Base-by-base conservation (phyloP, 768 basidiomycete species). In the Coprinopsis strossmayeri region DNA sequence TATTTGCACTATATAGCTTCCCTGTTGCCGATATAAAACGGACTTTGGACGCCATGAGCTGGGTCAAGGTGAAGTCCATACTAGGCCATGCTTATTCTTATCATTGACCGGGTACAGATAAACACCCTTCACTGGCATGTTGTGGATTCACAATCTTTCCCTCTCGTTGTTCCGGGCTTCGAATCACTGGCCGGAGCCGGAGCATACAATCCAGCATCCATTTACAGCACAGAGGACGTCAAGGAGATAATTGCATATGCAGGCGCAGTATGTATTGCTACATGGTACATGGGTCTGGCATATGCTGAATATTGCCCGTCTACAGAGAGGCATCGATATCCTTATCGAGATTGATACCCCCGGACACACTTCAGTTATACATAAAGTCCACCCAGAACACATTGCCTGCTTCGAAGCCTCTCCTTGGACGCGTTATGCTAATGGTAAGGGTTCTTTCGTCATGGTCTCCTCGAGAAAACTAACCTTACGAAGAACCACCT, bases 71-170 rank as follows among this genome's bases (percentile, higher is more conserved):
- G 55, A 34, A 60, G 45, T 24, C 35, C 13, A 17, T n/a, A 24
- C 24, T 24, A 5, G 18, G 24, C 40, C 15, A 24, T 21, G 13
- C 11, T 30, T 15, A 24, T 34, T 21, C 17, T 5, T 44, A 34
- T 27, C n/a, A 38, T 12, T 7, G 35, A 25, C 20, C 10, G 23
- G 4, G n/a, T 25, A 20, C 45, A 82, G 80, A 75, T 88, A 42
- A 90, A 82, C 62, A 79, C 77, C 1, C 77, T 92, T 56, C 87
- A 92, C 54, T 92, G 89, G 90, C 91, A 92, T 58, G 71, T 89
- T 49, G 80, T 81, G 28, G 91, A 93, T 64, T 79, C 81, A 46
- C 87, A 92, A 57, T 82, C 79, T 28, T 93, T 87, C 69, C 89
- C 91, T 1, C 70, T 92, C 13, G 69, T 75, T 32, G 66, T 91